Evolutionary conservation across 1,284 basidiomycete species (phyloP).

Genomic region (Pascua sp.): DNA sequence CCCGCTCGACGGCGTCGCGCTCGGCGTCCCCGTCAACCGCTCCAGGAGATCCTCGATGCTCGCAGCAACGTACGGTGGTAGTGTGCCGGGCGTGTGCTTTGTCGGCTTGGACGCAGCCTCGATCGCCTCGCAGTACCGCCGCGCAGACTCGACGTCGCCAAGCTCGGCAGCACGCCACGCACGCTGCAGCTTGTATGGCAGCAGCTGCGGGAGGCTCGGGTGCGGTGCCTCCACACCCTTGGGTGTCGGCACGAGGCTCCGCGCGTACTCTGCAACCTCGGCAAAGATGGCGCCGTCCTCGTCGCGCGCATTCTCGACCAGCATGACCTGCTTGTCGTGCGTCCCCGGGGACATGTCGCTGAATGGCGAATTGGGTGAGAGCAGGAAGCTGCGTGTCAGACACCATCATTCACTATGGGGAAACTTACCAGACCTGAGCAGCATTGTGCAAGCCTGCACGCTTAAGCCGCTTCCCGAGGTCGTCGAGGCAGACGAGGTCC

Average conservation of each 20-base stretch:
- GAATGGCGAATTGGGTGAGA: constrained; percentile 77
- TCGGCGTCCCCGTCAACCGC: constrained; percentile 70
- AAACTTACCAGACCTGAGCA: constrained; percentile 68
- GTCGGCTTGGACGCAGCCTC: constrained; percentile 53
- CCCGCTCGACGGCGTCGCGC: constrained; percentile 71
- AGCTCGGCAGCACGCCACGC: constrained; percentile 74
- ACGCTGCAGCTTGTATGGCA: constrained; percentile 81
- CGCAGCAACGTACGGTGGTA: constrained; percentile 63
- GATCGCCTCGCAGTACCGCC: constrained; percentile 89
- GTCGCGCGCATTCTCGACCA: constrained; percentile 34
- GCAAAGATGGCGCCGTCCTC: constrained; percentile 77
- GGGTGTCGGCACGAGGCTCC: constrained; percentile 65
- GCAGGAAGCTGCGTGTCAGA: constrained; percentile 48
- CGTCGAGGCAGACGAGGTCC: constrained; percentile 70
- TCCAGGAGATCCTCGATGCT: constrained; percentile 78
- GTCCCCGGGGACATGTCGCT: constrained; percentile 54
- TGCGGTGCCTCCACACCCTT: constrained; percentile 82
- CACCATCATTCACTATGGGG: constrained; percentile 52
- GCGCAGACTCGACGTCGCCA: constrained; percentile 69
- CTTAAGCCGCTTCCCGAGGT: constrained; percentile 78
- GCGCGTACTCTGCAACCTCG: constrained; percentile 88
- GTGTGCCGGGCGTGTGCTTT: constrained; percentile 48
- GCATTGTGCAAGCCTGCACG: constrained; percentile 74
- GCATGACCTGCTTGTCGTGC: constrained; percentile 34
- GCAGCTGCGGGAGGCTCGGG: constrained; percentile 75